A percentile compares a stretch with the other conserved stretches of the same genome.
Conservation (phyloP, 805 yeast species). For the Phaffomyces opuntiae region DNA sequence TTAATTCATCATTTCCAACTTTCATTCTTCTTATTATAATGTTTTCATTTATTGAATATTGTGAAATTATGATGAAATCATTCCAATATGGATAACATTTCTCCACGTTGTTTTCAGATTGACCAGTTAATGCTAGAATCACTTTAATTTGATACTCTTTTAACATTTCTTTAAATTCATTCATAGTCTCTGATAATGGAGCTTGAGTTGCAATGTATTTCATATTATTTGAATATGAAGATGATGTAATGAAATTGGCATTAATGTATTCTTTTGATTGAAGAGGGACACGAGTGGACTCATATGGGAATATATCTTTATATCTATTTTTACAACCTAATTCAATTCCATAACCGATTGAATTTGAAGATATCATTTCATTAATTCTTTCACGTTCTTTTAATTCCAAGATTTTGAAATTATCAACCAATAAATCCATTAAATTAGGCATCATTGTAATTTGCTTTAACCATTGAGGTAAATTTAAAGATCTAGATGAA, state of each 20-base stretch:
- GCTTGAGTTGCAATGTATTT: constrained; percentile 87
- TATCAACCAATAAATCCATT: constrained; percentile 29
- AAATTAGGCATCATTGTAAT: constrained; percentile 14
- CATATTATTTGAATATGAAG: constrained; percentile 13
- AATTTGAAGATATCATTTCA: constrained; percentile 22
- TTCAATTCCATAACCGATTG: constrained; percentile 54
- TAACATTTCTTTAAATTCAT: constrained; percentile 81
- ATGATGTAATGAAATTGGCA: constrained; percentile 60
- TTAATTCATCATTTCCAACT: constrained; percentile 34
- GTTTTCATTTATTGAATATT: constrained; percentile 15
- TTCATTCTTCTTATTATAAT: constrained; percentile 36
- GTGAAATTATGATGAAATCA: constrained; percentile 28
- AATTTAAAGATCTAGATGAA: neutral
- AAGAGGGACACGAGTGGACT: constrained; percentile 73
- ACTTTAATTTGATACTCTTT: constrained; percentile 56
- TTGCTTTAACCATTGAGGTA: constrained; percentile 51
- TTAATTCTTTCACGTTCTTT: constrained; percentile 64
- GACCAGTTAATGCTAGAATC: constrained; percentile 69
- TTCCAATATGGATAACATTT: constrained; percentile 86
- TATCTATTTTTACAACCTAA: constrained; percentile 77
- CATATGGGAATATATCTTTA: constrained; percentile 83
- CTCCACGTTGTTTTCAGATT: constrained; percentile 66
- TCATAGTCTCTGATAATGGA: constrained; percentile 65
- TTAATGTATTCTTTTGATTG: constrained; percentile 54
- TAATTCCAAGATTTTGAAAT: constrained; percentile 61